phyloP scores from a whole-genome alignment of 2,329 filamentous ascomycete species.

The Cladosporium sp. region DNA sequence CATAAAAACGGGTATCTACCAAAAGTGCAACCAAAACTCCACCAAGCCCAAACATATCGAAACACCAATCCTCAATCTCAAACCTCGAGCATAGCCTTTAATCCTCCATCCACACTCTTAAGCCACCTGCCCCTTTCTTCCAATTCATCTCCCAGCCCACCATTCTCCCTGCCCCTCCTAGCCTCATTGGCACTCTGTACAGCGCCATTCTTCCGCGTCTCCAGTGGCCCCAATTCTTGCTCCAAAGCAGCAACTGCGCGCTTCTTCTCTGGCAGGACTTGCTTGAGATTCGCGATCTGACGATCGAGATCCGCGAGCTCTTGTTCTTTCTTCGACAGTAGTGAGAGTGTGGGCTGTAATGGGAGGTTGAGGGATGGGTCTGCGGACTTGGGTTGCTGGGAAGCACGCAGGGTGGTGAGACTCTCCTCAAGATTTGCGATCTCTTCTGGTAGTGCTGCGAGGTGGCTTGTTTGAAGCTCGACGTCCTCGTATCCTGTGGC shows the following conservation, averaged over 20 bases:
- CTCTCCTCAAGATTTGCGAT: conserved; percentile 50
- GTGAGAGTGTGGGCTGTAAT: conserved; percentile 39
- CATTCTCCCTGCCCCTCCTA: conserved; percentile 60
- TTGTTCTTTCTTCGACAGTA: conserved; percentile 38
- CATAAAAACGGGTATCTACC: neutral
- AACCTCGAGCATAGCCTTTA: conserved; percentile 61
- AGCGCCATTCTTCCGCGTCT: conserved; percentile 62
- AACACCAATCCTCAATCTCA: conserved; percentile 15
- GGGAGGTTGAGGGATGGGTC: conserved; percentile 40
- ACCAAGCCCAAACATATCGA: neutral
- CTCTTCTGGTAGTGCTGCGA: conserved; percentile 48
- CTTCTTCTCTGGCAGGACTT: conserved; percentile 60
- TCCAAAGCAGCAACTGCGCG: conserved; percentile 64
- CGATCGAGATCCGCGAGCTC: conserved; percentile 39
- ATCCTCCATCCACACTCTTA: conserved; percentile 60
- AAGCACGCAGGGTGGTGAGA: conserved; percentile 43
- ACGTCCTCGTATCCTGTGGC: conserved; percentile 52
- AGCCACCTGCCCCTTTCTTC: conserved; percentile 75
- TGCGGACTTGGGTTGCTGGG: conserved; percentile 30
- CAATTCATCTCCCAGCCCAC: conserved; percentile 66
- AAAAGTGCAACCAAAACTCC: neutral
- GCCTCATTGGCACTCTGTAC: conserved; percentile 64
- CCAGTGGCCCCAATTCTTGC: conserved; percentile 64
- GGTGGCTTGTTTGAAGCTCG: conserved; percentile 48
- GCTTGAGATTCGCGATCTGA: conserved; percentile 49